A percentile compares a stretch with the other conserved stretches of the same genome.
These are phyloP conservation scores for Mitragyna speciosa DNA, from an alignment of 257 asterid genomes.

Conservation along the genomic window DNA sequence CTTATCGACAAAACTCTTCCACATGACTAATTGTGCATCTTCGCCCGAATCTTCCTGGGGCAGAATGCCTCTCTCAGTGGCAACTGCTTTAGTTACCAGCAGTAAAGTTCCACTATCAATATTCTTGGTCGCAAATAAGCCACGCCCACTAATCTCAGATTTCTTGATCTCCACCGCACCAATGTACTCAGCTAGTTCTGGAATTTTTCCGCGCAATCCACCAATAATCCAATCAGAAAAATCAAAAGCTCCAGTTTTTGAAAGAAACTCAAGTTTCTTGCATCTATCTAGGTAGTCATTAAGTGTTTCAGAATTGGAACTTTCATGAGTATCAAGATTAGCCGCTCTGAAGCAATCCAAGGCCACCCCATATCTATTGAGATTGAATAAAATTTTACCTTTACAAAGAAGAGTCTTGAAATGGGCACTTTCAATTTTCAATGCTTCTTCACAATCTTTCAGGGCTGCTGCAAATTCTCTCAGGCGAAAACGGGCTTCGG, in stretches of 20 bases:
- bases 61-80: conserved; percentile 71
- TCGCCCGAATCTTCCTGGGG: conserved; percentile 50
- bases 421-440: conserved; percentile 58
- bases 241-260: conserved; percentile 67
- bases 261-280: conserved; percentile 57
- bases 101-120: conserved; percentile 56
- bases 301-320: conserved; percentile 44
- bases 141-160: conserved; percentile 76
- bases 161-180: conserved; percentile 67
- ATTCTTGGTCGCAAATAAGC: conserved; percentile 61
- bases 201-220: conserved; percentile 53
- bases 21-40: conserved; percentile 57
- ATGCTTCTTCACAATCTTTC: conserved; percentile 64
- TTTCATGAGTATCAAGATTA: conserved; percentile 46
- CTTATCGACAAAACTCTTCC: conserved; percentile 75
- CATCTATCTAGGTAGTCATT: conserved; percentile 51
- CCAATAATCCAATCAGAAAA: conserved; percentile 71
- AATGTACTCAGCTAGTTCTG: conserved; percentile 66
- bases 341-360: conserved; percentile 55
- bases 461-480: conserved; percentile 47
- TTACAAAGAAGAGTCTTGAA: conserved; percentile 76
- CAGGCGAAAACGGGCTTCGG: conserved; percentile 61
- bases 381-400: conserved; percentile 60
- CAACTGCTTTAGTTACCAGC: conserved; percentile 63
- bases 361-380: conserved; percentile 51